Evolutionary conservation across 768 basidiomycete genomes (phyloP), one percentile per base, ranked within the genome.

Genomic region (Lentinula raphanica): DNA sequence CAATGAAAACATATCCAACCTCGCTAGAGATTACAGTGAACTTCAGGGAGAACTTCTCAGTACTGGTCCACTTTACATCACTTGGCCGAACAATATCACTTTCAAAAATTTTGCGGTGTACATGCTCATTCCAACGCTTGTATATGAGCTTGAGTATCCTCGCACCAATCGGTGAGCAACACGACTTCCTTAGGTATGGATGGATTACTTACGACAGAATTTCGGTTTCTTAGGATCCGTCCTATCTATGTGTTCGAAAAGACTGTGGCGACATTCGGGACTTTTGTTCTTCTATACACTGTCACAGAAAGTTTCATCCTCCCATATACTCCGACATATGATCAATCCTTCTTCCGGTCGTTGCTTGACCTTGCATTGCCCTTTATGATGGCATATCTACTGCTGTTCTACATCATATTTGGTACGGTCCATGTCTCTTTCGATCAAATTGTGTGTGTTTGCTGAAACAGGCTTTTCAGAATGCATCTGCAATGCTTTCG

Each of bases 71-170:
- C 69, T 77, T 49, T 73, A 76, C 53, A 79, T 94, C 38, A 79
- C 78, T 17, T 99, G 91, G 84, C 95, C 95, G 0, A 77, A 86
- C 48, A 98, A 94, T 68, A 80, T 98, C 60, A 87, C 86, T 0
- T 80, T 84, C 67, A 82, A 78, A 65, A 88, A 93, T 70, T 98
- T 94, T 67, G 82, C 82, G 28, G 81, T 88, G 38, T 99, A 95
- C 72, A 84, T 92, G 73, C 73, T 95, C 38, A 86, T 91, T 46
- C 97, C 97, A 13, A 93, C 93, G 0, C 79, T 99, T 42, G 94
- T 98, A 6, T 99, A 99, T 67, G 94, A 98, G 69, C 77, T 98
- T 32, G 95, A 98, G 71, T 99, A 95, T 70, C 96, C 96, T 9
- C 76, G 96, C 51, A 98, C 96, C 9, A 85, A 90, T 31, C 75